Evolutionary conservation across 495 filamentous ascomycete species (phyloP).

Genomic region (Neurospora sp.): DNA sequence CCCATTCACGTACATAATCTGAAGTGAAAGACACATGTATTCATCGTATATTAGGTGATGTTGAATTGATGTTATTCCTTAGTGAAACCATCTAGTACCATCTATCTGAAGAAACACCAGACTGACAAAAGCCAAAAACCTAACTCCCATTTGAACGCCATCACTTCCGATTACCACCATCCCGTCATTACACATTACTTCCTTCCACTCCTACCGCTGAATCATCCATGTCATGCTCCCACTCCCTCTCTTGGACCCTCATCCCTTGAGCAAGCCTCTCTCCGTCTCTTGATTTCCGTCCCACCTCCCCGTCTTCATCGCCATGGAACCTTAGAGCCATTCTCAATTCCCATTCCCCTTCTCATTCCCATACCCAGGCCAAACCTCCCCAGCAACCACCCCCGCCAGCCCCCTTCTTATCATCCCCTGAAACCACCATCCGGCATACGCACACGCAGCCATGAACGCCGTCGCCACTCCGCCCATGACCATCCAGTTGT

Average conservation of each 20-base stretch:
- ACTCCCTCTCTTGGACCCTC: not conserved
- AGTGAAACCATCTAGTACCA: not conserved
- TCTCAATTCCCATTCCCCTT: not conserved
- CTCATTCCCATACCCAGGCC: not conserved
- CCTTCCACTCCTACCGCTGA: not conserved
- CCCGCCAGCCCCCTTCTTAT: not conserved
- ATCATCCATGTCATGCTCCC: too few relatives aligned
- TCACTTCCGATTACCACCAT: not conserved
- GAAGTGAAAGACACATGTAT: not conserved
- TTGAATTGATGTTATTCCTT: not conserved
- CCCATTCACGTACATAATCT: not conserved
- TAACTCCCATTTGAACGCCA: not conserved
- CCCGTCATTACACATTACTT: not conserved
- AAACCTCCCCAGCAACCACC: not conserved
- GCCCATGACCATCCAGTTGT: not conserved
- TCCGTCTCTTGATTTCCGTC: not conserved
- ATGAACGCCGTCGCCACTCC: not conserved
- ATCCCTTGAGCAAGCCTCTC: not conserved
- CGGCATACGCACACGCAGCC: not conserved
- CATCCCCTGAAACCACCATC: conserved; percentile 4
- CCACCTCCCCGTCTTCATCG: not conserved
- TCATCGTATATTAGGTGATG: not conserved
- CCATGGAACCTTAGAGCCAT: not conserved
- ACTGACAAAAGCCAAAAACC: not conserved
- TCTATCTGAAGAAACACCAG: not conserved